Percentiles rank a stretch among this genome's conserved stretches.
Conservation (phyloP, 768 basidiomycete genomes). For the Suillus fuscotomentosus region DNA sequence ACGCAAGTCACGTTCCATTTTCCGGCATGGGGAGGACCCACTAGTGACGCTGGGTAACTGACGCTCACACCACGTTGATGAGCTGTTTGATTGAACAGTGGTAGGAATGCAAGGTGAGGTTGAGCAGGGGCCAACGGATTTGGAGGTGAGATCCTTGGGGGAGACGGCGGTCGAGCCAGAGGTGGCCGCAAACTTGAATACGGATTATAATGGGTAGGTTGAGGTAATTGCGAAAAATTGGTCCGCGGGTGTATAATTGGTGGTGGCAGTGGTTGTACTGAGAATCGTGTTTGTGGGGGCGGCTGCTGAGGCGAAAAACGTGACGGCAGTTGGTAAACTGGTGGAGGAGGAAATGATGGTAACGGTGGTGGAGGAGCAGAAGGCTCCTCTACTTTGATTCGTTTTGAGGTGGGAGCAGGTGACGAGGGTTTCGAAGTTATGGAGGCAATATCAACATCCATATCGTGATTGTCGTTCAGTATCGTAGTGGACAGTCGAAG, state of each 20-base stretch:
- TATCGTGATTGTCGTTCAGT: conserved; percentile 14
- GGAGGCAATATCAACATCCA: conserved; percentile 12
- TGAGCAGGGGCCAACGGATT: conserved; percentile 69
- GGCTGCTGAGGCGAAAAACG: conserved; percentile 27
- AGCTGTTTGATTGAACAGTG: conserved; percentile 74
- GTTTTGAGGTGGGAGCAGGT: conserved; percentile 26
- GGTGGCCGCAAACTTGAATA: conserved; percentile 15
- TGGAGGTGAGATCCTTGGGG: conserved; percentile 34
- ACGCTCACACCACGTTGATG: conserved; percentile 61
- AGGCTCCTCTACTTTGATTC: conserved; percentile 28
- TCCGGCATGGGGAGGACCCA: conserved; percentile 67
- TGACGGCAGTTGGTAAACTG: conserved; percentile 23
- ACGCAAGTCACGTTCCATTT: conserved; percentile 67
- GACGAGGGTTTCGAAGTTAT: not conserved
- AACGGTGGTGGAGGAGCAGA: conserved; percentile 13
- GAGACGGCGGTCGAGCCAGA: conserved; percentile 28
- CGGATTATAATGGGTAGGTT: conserved; percentile 30
- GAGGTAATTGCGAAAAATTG: conserved; percentile 15
- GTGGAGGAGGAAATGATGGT: conserved; percentile 23
- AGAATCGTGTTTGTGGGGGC: conserved; percentile 29
- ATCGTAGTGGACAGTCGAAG: conserved; percentile 26
- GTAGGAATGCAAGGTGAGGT: conserved; percentile 61
- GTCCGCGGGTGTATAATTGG: conserved; percentile 15
- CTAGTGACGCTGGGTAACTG: conserved; percentile 57
- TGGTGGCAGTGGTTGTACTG: conserved; percentile 18